Evolutionary conservation across 352 stramenopile species (phyloP).

Genomic region (Phytophthora chlamydospora): DNA sequence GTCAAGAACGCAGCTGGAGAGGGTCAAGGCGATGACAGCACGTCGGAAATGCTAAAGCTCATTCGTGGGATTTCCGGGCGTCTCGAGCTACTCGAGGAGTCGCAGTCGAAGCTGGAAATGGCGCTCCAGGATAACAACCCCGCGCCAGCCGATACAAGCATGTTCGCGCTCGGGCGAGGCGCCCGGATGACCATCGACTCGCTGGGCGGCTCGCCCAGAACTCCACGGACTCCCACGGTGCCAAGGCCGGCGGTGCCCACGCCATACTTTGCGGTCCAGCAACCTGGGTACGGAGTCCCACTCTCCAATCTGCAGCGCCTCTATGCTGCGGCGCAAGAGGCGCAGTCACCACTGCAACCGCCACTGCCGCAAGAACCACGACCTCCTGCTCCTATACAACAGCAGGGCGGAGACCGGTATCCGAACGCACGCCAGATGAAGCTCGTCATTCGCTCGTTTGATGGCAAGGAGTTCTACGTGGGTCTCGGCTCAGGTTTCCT

Average conservation of each 20-base stretch:
- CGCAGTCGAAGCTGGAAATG: not conserved
- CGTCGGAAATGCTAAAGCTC: not conserved
- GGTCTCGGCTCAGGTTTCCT: not conserved
- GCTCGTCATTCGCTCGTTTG: no score
- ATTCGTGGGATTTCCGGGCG: not conserved
- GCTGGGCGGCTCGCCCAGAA: not conserved
- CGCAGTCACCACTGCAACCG: no score
- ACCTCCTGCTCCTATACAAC: no score
- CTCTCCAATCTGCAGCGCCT: no score
- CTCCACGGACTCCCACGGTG: not conserved
- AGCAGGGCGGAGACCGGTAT: no score
- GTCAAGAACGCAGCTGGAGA: not conserved
- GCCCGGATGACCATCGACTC: not conserved
- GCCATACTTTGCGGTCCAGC: no score
- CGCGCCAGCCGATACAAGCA: not conserved
- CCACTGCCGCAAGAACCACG: no score
- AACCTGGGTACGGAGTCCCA: no score
- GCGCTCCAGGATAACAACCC: not conserved
- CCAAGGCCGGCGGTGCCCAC: no score
- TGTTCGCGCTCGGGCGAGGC: not conserved
- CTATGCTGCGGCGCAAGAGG: no score
- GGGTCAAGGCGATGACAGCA: no score
- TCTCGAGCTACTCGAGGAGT: not conserved
- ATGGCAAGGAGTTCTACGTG: not conserved
- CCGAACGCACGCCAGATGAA: not conserved